A percentile compares a stretch with the other conserved stretches of the same genome.
Conservation (phyloP, 352 stramenopile species). For the Aphanomyces euteiches region DNA sequence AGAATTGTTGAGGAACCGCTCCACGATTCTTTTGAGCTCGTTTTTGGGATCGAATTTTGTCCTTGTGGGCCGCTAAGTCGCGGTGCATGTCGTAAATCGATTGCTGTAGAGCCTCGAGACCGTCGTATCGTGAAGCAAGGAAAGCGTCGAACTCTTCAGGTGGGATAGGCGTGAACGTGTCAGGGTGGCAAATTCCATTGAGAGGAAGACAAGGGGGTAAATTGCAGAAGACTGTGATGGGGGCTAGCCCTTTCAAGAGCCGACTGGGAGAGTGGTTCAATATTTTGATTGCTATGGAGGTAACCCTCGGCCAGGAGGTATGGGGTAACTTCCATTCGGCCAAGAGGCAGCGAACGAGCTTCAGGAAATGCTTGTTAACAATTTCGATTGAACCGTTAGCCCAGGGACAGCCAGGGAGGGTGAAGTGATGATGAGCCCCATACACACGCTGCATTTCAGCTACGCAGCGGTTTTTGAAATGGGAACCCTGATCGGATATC, state of each 20-base stretch:
- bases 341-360: too few relatives aligned
- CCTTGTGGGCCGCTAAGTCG: not conserved
- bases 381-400: not conserved
- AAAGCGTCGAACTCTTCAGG: not conserved
- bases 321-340: too few relatives aligned
- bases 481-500: not conserved
- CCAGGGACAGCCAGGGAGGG: not conserved
- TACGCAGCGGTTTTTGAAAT: too few relatives aligned
- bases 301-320: too few relatives aligned
- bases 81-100: not conserved
- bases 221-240: constrained; percentile 9
- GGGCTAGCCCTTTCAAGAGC: not conserved
- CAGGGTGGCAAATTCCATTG: constrained; percentile 4
- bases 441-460: too few relatives aligned
- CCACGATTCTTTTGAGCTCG: not conserved
- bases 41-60: not conserved
- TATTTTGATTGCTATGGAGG: too few relatives aligned
- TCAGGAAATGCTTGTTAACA: too few relatives aligned
- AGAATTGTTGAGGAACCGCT: not conserved
- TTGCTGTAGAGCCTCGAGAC: not conserved
- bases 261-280: constrained; percentile 10
- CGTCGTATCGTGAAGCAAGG: not conserved
- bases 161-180: not conserved
- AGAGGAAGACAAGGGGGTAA: not conserved
- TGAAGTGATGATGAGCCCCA: too few relatives aligned